Evolutionary conservation across 2,329 filamentous ascomycete genomes (phyloP), one percentile per base, ranked within the genome.

Genomic region (Calonectria crousiana): DNA sequence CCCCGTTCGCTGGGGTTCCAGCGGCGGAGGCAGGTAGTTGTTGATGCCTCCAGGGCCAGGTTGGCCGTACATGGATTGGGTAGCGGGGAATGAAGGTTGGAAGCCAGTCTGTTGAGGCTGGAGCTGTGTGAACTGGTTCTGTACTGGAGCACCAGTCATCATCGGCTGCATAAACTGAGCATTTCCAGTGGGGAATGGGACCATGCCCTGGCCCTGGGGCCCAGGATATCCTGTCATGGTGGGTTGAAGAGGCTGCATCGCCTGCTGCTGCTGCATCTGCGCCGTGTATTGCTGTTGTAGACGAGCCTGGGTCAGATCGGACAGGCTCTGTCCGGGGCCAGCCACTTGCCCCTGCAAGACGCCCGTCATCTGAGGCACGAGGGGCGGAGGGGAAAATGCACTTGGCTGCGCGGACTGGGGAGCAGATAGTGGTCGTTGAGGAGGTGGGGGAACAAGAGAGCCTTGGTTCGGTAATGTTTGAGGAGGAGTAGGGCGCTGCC

Each of bases 351-450:
- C 86, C 81, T 92, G 91, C 69, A 90, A 72, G 26, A 81, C 88
- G 11, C 96, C 95, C 6, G 97, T 98, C 84, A 96, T 91, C 82
- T 98, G 96, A 67, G 95, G 92, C 82, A 96, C 93, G 78, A 98
- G 85, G 20, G 95, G 92, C 65, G 95, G 92, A 23, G 93, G 91
- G 10, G 90, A 90, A 83, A 97, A 97, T 6, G 89, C 90, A 83
- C 90, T 95, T 58, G 92, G 92, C 81, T 94, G 93, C 65, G 91
- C 93, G 69, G 95, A 94, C 83, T 95, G 94, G 32, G 97, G 96
- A 49, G 97, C 96, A 51, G 96, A 98, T 16, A 97, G 89, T 10
- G 97, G 94, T 74, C 97, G 91, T 67, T 92, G 91, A 14, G 95
- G 95, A 23, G 94, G 88, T 32, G 91, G 95, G 10, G 95, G 95